Conservation (phyloP, 208 protist species). For the Lotmaria passim region DNA sequence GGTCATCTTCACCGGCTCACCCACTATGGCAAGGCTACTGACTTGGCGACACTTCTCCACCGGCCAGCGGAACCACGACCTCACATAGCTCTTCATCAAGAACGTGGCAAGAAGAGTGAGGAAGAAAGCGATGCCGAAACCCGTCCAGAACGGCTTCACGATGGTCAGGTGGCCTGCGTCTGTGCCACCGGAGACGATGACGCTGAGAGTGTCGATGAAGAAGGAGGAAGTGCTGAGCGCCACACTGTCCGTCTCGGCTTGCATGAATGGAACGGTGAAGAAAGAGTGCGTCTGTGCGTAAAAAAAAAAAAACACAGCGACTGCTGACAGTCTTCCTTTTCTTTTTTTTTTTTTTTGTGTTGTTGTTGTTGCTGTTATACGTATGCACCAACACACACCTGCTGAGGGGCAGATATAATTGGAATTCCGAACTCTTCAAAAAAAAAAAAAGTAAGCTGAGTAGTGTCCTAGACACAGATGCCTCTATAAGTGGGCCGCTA, state of each 20-base stretch:
- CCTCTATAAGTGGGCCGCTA: no score
- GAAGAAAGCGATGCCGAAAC: conserved; percentile 7
- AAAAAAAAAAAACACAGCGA: neutral
- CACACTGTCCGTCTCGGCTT: conserved; percentile 2
- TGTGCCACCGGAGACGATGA: neutral
- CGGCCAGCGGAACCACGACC: conserved; percentile 20
- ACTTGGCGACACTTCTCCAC: conserved; percentile 15
- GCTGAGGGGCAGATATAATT: no score
- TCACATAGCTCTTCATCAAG: neutral
- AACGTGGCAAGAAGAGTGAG: conserved; percentile 24
- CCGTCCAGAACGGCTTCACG: conserved; percentile 17
- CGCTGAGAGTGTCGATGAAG: conserved; percentile 2
- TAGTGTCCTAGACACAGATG: no score
- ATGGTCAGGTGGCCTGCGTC: neutral
- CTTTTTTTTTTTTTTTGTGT: neutral
- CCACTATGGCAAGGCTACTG: conserved; percentile 20
- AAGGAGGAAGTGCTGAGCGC: conserved; percentile 3
- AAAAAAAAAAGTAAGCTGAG: no score
- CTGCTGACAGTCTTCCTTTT: neutral
- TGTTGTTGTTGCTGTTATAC: no score
- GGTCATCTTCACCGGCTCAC: conserved; percentile 90
- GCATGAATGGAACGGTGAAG: conserved; percentile 2
- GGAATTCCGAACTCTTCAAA: no score
- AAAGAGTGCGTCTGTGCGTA: neutral
- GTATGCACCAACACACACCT: no score